phyloP scores from a whole-genome alignment of 148 eudicot species.

The Limonium bicolor region DNA sequence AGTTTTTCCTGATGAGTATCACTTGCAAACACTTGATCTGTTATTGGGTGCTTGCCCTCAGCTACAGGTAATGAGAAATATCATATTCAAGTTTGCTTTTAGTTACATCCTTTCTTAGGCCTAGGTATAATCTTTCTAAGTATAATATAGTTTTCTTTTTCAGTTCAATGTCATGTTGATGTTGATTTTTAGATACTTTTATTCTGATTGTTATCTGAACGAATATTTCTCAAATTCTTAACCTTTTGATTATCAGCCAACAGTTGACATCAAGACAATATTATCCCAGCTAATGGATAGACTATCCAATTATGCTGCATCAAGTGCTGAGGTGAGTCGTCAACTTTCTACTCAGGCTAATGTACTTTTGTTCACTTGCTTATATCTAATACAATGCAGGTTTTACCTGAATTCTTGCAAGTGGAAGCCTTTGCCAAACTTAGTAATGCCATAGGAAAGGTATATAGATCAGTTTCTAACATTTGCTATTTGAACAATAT shows the following conservation, averaged over 20 bases:
- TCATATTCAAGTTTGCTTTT: not conserved
- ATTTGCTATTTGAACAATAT: not conserved
- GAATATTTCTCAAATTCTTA: constrained; percentile 1
- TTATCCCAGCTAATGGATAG: constrained; percentile 92
- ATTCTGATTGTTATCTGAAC: not conserved
- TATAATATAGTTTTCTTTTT: too few relatives aligned
- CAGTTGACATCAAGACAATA: constrained; percentile 83
- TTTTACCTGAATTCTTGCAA: constrained; percentile 86
- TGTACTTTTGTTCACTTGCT: constrained; percentile 1
- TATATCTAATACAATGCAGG: constrained; percentile 29
- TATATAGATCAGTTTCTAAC: constrained; percentile 9
- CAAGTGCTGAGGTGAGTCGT: constrained; percentile 79
- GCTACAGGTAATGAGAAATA: constrained; percentile 49
- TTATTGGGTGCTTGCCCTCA: constrained; percentile 90
- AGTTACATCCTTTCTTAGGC: too few relatives aligned
- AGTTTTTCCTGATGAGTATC: constrained; percentile 98
- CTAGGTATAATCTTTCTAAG: too few relatives aligned
- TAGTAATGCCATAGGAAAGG: constrained; percentile 95
- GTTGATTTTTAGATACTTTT: too few relatives aligned
- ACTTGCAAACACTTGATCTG: constrained; percentile 87
- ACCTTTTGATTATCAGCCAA: constrained; percentile 44
- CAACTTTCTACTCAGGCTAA: constrained; percentile 1
- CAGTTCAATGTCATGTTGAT: too few relatives aligned
- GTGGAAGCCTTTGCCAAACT: constrained; percentile 96
- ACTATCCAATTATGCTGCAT: constrained; percentile 86